These are phyloP conservation scores for Penicillium sp. DNA, from an alignment of 2,329 filamentous ascomycete species.

Conservation along the genomic window DNA sequence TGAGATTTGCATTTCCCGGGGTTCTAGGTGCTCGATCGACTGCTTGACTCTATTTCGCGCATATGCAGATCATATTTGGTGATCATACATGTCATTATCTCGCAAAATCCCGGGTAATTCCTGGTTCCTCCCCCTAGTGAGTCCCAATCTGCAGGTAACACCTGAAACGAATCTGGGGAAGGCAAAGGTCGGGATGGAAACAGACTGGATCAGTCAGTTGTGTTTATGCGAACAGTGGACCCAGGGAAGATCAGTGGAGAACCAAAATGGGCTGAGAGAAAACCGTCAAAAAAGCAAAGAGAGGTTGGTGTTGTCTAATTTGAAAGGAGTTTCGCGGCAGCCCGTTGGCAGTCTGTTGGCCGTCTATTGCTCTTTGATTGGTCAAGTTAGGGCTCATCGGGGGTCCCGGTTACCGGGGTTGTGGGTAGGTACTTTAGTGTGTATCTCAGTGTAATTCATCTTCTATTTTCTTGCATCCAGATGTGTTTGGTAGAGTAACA, in stretches of 20 bases:
- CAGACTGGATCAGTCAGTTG: background rate
- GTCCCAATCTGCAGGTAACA: background rate
- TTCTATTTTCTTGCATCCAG: background rate
- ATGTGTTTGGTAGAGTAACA: background rate
- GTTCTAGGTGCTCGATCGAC: slow-evolving; percentile 2
- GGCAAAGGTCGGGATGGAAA: slow-evolving; percentile 6
- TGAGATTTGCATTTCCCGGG: background rate
- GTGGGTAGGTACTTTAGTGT: slow-evolving; percentile 1
- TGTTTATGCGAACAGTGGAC: slow-evolving; percentile 1
- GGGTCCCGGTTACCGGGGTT: background rate
- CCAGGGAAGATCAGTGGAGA: slow-evolving; percentile 1
- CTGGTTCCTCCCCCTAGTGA: background rate
- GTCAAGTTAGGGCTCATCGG: slow-evolving; percentile 4
- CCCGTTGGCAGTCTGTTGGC: background rate
- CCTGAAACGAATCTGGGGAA: slow-evolving; percentile 13
- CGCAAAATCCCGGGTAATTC: background rate
- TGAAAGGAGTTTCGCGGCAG: slow-evolving; percentile 4
- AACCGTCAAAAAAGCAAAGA: background rate
- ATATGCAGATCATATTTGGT: slow-evolving; percentile 12
- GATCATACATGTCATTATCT: background rate
- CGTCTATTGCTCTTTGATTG: slow-evolving; percentile 4
- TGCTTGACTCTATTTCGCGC: slow-evolving; percentile 6
- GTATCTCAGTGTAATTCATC: background rate
- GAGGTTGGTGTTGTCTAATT: slow-evolving; percentile 7
- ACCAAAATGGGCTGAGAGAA: background rate